Evolutionary conservation across 441 rosid species (phyloP), one percentile per base, ranked within the genome.

Genomic region (Jatropha multifida): DNA sequence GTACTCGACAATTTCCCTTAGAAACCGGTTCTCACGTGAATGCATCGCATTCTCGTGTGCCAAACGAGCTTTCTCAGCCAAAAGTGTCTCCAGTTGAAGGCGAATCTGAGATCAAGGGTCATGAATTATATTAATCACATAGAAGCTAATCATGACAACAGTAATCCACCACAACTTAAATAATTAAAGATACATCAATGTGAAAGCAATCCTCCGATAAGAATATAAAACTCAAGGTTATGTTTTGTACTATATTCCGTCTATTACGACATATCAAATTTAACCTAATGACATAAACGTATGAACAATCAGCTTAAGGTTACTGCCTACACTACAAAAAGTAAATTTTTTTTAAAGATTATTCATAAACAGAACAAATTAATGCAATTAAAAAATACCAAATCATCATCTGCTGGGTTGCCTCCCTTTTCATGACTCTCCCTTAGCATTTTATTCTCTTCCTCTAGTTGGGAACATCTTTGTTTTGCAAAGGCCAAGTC

Each of bases 1-100:
- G 84, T 93, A 95, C 77, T 95, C 98, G 4, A 95, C 92, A 52
- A 95, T 93, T 87, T 95, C 98, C 78, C 98, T 86, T 73, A 93
- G 79, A 78, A 89, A 92, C 40, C 97, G 84, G 76, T 95, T 93
- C 85, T 92, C 99, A 14, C 97, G 85, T 1, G 97, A 86, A 59
- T 83, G 90, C n/a, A 88, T 74, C 2, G 93, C 87, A 72, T 92
- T 95, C 79, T 93, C 99, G 73, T 88, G 90, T 15, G 97, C 99
- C 81, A 95, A 74, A 3, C 99, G 93, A 58, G 93, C 93, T 80
- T 95, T 95, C 83, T 95, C 97, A 26, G 96, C 98, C 81, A 95
- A 82, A 42, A 92, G 90, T 46, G 97, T 90, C 81, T 95, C 99
- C 59, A 95, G 87, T 75, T 95, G 99, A 71, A 92, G 94, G 55